Evolutionary conservation across 73 alveolate genomes (phyloP).

Genomic region (Paramecium caudatum): DNA sequence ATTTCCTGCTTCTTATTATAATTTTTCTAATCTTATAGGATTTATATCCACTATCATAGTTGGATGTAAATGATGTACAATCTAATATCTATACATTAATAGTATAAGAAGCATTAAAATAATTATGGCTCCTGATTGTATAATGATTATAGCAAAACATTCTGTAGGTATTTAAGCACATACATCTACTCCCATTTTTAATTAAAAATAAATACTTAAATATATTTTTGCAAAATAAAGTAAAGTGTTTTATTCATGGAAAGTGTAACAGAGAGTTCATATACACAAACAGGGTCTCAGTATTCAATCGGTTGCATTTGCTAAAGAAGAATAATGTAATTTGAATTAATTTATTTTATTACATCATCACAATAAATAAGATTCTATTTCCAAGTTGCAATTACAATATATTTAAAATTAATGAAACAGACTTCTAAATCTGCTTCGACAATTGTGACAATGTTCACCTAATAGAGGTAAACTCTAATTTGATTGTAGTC

Average conservation of each 20-base stretch:
- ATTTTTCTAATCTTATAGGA: neutral
- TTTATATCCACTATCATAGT: slow-evolving; percentile 6
- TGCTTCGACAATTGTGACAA: neutral
- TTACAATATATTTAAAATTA: neutral
- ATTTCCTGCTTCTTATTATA: neutral
- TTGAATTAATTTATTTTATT: neutral
- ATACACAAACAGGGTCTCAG: too few relatives aligned
- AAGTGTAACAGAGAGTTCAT: too few relatives aligned
- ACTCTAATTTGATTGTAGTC: neutral
- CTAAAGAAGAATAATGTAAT: too few relatives aligned
- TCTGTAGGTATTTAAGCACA: slow-evolving; percentile 36
- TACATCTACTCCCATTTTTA: neutral
- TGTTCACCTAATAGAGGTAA: slow-evolving; percentile 42
- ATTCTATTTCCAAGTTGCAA: neutral
- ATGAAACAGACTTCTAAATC: slow-evolving; percentile 10
- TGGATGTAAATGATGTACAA: slow-evolving; percentile 8
- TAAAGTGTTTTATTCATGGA: too few relatives aligned
- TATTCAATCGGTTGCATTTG: too few relatives aligned
- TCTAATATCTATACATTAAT: slow-evolving; percentile 28
- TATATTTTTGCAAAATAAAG: too few relatives aligned
- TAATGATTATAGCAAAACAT: slow-evolving; percentile 18
- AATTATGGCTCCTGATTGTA: slow-evolving; percentile 30
- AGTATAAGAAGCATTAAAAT: neutral
- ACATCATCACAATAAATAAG: neutral
- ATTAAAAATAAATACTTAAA: too few relatives aligned